Percentiles rank a stretch among this genome's conserved stretches.
Conservation (phyloP, 2,329 filamentous ascomycete species). For the Ceratocystis huliohia region DNA sequence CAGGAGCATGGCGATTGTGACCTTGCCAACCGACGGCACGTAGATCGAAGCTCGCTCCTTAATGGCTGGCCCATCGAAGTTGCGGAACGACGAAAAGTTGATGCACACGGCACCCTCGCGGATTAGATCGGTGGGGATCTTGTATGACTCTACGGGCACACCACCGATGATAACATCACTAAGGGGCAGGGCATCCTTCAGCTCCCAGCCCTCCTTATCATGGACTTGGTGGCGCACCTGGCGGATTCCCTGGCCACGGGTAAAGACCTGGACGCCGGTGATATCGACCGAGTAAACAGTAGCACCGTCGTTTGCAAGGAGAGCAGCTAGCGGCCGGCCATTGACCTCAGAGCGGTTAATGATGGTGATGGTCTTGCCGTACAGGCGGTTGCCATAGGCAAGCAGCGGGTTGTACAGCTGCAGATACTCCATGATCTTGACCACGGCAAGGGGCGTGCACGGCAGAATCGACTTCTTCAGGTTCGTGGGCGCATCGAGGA, state of each 20-base stretch:
- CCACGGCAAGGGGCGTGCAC: slow-evolving; percentile 87
- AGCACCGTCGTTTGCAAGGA: slow-evolving; percentile 91
- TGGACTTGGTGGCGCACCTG: slow-evolving; percentile 76
- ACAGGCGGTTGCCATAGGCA: slow-evolving; percentile 81
- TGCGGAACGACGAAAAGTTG: slow-evolving; percentile 93
- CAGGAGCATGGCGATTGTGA: slow-evolving; percentile 84
- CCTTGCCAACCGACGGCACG: slow-evolving; percentile 92
- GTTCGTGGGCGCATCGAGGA: slow-evolving; percentile 66
- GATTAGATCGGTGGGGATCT: slow-evolving; percentile 72
- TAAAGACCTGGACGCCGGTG: slow-evolving; percentile 83
- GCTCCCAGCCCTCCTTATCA: slow-evolving; percentile 64
- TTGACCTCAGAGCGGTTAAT: slow-evolving; percentile 96
- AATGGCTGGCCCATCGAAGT: slow-evolving; percentile 72
- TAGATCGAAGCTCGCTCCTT: slow-evolving; percentile 97
- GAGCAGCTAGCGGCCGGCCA: slow-evolving; percentile 76
- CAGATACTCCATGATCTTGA: slow-evolving; percentile 93
- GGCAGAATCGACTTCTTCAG: slow-evolving; percentile 83
- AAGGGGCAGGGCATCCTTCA: slow-evolving; percentile 70
- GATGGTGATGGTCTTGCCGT: slow-evolving; percentile 87
- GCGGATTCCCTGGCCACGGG: slow-evolving; percentile 73
- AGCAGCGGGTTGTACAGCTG: slow-evolving; percentile 95
- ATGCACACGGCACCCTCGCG: slow-evolving; percentile 93
- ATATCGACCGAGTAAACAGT: slow-evolving; percentile 92
- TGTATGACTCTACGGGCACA: slow-evolving; percentile 77
- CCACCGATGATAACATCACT: slow-evolving; percentile 94